These are phyloP conservation scores for Podospora appendiculata DNA, from an alignment of 495 filamentous ascomycete genomes.

Conservation along the genomic window DNA sequence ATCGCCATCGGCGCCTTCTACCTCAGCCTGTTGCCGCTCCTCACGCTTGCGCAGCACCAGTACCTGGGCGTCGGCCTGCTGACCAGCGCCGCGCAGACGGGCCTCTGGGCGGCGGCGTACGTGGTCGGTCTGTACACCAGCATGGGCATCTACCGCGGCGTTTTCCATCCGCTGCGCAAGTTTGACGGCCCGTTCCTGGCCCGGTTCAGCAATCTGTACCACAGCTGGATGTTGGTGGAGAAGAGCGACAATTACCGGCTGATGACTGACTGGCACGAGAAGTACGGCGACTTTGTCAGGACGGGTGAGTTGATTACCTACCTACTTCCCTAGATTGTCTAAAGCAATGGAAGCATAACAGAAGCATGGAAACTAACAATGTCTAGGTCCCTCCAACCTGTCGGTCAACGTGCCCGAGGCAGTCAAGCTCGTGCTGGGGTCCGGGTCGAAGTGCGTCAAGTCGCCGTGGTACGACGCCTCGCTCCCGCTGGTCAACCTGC, in stretches of 20 bases:
- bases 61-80: neutral
- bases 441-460: conserved; percentile 1
- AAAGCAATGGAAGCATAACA: too few relatives aligned
- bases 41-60: neutral
- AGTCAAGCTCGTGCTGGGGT: conserved; percentile 1
- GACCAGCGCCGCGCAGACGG: neutral
- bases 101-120: neutral
- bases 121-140: conserved; percentile 1
- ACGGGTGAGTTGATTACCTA: neutral
- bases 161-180: conserved; percentile 3
- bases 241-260: conserved; percentile 5
- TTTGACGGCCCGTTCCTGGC: conserved; percentile 3
- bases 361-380: too few relatives aligned
- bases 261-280: conserved; percentile 1
- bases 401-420: conserved; percentile 4
- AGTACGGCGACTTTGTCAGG: conserved; percentile 2
- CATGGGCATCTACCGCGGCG: conserved; percentile 4
- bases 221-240: conserved; percentile 5
- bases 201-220: conserved; percentile 4
- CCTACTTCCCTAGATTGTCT: too few relatives aligned
- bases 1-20: conserved; percentile 1
- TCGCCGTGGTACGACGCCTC: conserved; percentile 5
- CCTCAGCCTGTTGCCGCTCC: neutral
- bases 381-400: neutral
- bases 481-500: conserved; percentile 5